Percentiles rank a stretch among this genome's conserved stretches.
Evolutionary conservation across 306 rosid species (phyloP).

Genomic region (Macrotyloma uniflorum): DNA sequence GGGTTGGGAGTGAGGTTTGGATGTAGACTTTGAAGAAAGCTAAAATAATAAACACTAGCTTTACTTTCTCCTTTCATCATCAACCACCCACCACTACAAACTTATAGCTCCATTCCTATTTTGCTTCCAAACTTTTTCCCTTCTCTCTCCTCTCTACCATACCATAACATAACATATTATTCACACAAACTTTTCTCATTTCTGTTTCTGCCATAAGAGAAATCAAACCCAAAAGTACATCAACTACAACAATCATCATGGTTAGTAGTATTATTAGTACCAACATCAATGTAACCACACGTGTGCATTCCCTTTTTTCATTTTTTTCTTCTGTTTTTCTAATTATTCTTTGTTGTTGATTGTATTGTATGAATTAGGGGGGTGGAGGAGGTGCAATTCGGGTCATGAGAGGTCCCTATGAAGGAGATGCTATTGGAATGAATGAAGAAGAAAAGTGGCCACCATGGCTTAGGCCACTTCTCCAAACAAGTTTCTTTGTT

Average conservation of each 20-base stretch:
- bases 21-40: constrained; percentile 51
- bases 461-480: constrained; percentile 64
- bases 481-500: constrained; percentile 63
- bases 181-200: constrained; percentile 27
- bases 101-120: constrained; percentile 26
- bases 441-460: constrained; percentile 64
- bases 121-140: constrained; percentile 8
- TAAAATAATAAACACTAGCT: constrained; percentile 44
- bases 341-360: constrained; percentile 4
- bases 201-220: constrained; percentile 20
- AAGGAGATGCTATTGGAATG: constrained; percentile 25
- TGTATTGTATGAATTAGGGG: constrained; percentile 38
- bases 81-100: constrained; percentile 49
- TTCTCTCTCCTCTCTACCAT: constrained; percentile 21
- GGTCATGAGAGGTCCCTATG: constrained; percentile 18
- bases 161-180: background rate
- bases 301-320: background rate
- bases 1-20: constrained; percentile 53
- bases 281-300: constrained; percentile 10
- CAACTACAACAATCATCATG: constrained; percentile 47
- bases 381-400: constrained; percentile 39
- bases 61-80: constrained; percentile 39
- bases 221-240: constrained; percentile 35
- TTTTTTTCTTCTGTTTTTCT: background rate
- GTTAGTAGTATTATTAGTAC: constrained; percentile 41